Evolutionary conservation across 2,329 filamentous ascomycete genomes (phyloP), one percentile per base, ranked within the genome.

Genomic region (Trichophyton verrucosum): DNA sequence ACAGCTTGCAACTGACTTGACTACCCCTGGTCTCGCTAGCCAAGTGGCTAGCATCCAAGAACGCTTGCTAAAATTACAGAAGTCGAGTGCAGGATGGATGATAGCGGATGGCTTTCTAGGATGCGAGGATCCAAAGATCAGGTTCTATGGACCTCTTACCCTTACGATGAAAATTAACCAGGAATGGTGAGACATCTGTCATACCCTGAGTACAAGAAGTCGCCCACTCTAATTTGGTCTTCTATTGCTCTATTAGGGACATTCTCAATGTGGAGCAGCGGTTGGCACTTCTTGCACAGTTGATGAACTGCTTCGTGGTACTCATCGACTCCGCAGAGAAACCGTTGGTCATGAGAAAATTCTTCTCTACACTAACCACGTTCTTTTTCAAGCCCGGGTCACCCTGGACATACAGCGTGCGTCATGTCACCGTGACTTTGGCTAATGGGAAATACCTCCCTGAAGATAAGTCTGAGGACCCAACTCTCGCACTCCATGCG

Each of bases 111-210:
- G 84, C 58, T 79, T 97, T 13, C 77, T 96, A 9, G 78, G 78
- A 58, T 84, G 83, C 63, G 76, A 82, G 22, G 85, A 89, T 66
- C 82, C 87, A 63, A 86, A 91, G 68, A 84, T 94, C 66, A 87
- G 88, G 65, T 97, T 97, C 75, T 96, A 95, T 71, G 94, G 90
- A 13, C 92, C 91, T 33, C 80, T 96, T 62, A 97, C 92, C 0
- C 87, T 96, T 66, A 95, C 90, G 58, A 85, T 97, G 67, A 99
- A 97, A 75, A 83, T 97, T 62, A 96, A 97, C 71, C 87, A 86
- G n/a, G 89, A 94, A 70, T 89, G 86, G 87, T 88, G 76, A 64
- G 78, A 5, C 49, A 9, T 2, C 38, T 24, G 7, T 11, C 1
- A 44, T 60, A 36, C 24, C 9, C 13, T 36, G n/a, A 3, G 13